phyloP scores from a whole-genome alignment of 139 green algal species.

The Tetradesmus obliquus region DNA sequence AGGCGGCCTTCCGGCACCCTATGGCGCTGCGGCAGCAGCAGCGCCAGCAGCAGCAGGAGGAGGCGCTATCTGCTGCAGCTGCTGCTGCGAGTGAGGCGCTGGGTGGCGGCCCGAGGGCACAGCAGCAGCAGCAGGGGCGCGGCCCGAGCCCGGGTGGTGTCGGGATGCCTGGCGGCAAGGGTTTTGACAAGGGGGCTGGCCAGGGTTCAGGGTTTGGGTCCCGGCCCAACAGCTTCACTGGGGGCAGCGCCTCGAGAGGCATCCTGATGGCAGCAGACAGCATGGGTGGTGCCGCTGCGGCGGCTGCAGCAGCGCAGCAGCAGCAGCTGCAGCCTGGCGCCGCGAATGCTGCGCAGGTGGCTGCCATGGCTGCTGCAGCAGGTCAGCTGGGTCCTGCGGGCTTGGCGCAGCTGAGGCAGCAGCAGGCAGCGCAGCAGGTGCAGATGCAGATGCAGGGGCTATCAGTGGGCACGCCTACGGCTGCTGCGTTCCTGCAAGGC shows the following conservation, averaged over 20 bases:
- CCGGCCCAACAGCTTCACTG: neutral
- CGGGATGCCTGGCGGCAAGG: neutral
- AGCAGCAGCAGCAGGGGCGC: conserved; percentile 7
- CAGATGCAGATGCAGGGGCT: conserved; percentile 36
- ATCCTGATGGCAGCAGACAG: conserved; percentile 40
- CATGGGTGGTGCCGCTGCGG: conserved; percentile 12
- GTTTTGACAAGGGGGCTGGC: neutral
- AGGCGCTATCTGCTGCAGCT: conserved; percentile 10
- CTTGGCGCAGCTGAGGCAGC: conserved; percentile 2
- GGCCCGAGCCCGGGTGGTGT: neutral
- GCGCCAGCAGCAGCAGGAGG: conserved; percentile 37
- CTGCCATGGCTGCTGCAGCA: conserved; percentile 5
- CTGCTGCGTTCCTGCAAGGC: neutral
- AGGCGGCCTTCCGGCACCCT: conserved; percentile 11
- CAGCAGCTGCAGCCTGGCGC: conserved; percentile 11
- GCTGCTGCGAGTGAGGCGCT: conserved; percentile 2
- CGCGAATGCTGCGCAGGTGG: neutral
- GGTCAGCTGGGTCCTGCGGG: neutral
- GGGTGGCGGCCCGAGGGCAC: neutral
- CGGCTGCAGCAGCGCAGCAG: conserved; percentile 1
- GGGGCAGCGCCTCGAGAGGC: conserved; percentile 4
- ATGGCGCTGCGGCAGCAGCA: conserved; percentile 42
- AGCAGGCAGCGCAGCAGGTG: neutral
- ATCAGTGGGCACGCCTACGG: conserved; percentile 10
- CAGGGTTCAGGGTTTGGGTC: neutral